Conservation (phyloP, 129 eudicot genomes). For the Pulicaria dysenterica region DNA sequence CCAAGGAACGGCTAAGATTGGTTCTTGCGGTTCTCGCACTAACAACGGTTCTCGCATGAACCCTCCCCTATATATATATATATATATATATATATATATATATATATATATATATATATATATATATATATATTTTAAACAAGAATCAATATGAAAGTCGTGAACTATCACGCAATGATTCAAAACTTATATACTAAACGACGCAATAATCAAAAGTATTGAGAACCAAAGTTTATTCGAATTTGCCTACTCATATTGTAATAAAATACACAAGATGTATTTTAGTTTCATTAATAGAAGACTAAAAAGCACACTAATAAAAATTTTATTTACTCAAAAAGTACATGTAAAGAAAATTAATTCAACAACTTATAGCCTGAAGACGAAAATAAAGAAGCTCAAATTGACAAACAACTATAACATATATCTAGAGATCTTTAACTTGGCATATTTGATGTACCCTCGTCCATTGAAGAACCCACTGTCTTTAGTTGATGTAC, state of each 20-base stretch:
- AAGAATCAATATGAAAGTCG: no score
- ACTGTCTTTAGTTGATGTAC: conserved; percentile 24
- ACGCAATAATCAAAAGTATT: background rate
- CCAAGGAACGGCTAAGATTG: no score
- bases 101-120: no score
- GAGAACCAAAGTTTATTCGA: background rate
- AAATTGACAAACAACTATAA: background rate
- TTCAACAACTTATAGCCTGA: background rate
- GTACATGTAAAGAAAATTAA: background rate
- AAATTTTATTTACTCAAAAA: conserved; percentile 6
- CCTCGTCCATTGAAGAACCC: background rate
- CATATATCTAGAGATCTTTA: background rate
- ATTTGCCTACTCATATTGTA: background rate
- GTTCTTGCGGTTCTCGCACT: no score
- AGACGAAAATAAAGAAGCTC: conserved; percentile 1
- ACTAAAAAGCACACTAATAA: background rate
- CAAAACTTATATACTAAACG: no score
- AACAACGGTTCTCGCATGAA: no score
- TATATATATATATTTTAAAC: no score
- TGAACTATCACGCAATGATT: no score
- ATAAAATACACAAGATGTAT: background rate
- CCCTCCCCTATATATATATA: no score
- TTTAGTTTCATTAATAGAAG: background rate
- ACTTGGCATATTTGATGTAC: background rate
- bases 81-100: no score